Base-by-base conservation (phyloP, 2,329 filamentous ascomycete species). In the Hypoxylon sp. region DNA sequence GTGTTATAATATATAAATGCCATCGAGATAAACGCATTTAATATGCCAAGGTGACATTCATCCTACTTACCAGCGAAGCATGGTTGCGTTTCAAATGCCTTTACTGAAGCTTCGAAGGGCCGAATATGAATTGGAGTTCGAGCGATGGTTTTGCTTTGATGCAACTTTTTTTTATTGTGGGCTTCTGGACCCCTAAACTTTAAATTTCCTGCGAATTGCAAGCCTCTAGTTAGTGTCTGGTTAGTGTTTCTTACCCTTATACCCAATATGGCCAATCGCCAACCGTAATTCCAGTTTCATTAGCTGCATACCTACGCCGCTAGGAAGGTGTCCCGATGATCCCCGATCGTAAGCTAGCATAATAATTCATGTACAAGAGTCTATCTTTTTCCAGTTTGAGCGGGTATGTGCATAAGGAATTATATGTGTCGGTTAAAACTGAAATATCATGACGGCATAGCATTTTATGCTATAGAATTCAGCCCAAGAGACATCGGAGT, bases 61-160 rank as follows among this genome's bases (percentile, higher is more conserved):
- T 69, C 59, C 66, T 67, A 69, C 74, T 71, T 76, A 78, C 76
- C 74, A 77, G 74, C 73, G 75, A 70, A 78, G 67, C 76, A 78
- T 77, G 65, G 59, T 73, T 73, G 62, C 59, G 67, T 58, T 59
- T 63, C 42, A 52, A 61, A 66, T 63, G 53, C 55, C 44, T 52
- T 64, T 59, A 65, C 8, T 62, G 50, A 60, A 59, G 59, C 59
- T 44, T 52, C 63, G 65, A 63, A 59, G 59, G 63, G 48, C 55
- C 64, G 65, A 63, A 62, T 69, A 33, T 39, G 60, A 69, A 63
- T 62, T 59, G 57, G 29, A 47, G 14, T 33, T 61, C 50, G 59
- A 50, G 48, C 44, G 35, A 58, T 60, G 44, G 54, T 67, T 59
- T 55, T 71, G 65, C 55, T 66, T 69, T 63, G 52, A 47, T 66